phyloP scores from a whole-genome alignment of 1,139 yeast species.

The Torulaspora pretoriensis region DNA sequence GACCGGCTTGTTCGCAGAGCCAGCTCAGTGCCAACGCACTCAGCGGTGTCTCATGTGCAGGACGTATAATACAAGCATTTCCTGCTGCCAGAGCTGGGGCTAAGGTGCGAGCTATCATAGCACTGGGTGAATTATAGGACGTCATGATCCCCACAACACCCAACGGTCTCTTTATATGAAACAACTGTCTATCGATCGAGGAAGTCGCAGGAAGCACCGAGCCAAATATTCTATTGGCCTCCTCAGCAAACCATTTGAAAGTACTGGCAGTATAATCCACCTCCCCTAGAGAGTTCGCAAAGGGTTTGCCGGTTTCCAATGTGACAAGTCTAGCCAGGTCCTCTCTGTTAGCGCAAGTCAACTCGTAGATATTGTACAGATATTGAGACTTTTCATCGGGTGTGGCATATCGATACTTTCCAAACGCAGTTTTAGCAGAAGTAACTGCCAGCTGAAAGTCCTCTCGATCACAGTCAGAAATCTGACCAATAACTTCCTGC shows the following conservation, averaged over 20 bases:
- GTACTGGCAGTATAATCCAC: constrained; percentile 39
- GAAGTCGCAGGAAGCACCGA: constrained; percentile 35
- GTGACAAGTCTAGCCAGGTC: constrained; percentile 38
- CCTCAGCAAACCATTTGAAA: constrained; percentile 43
- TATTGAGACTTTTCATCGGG: constrained; percentile 43
- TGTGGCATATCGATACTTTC: constrained; percentile 40
- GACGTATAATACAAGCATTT: constrained; percentile 57
- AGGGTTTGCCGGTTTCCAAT: constrained; percentile 40
- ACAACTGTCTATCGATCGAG: constrained; percentile 27
- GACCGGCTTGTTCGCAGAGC: constrained; percentile 53
- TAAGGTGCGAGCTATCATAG: constrained; percentile 62
- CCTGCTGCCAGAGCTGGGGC: constrained; percentile 66
- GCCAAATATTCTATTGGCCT: constrained; percentile 39
- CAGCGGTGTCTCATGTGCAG: constrained; percentile 63
- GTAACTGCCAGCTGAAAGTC: constrained; percentile 43
- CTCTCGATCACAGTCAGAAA: constrained; percentile 38
- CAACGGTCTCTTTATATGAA: constrained; percentile 52
- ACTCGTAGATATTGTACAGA: constrained; percentile 36
- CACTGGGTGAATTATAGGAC: constrained; percentile 68
- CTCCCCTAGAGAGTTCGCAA: constrained; percentile 39
- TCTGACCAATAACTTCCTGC: constrained; percentile 39
- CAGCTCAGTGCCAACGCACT: constrained; percentile 54
- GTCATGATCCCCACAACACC: constrained; percentile 66
- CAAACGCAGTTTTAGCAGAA: constrained; percentile 41
- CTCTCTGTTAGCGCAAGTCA: constrained; percentile 34